phyloP scores from a whole-genome alignment of 2,329 filamentous ascomycete genomes.

The Byssothecium circinans region DNA sequence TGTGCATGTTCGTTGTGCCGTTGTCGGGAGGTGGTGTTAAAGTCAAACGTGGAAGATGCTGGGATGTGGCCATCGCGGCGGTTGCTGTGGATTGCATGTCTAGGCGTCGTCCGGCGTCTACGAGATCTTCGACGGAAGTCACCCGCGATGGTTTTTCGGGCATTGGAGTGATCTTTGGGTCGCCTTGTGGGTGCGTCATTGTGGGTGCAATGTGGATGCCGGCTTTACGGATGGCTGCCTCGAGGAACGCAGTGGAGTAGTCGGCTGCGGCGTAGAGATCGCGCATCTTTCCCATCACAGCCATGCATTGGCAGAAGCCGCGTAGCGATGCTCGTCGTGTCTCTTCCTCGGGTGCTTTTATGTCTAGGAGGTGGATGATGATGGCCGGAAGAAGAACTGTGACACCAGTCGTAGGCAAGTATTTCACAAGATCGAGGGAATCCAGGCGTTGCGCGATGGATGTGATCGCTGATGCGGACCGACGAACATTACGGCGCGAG shows the following conservation, averaged over 20 bases:
- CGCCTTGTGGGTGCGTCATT: slow-evolving; percentile 8
- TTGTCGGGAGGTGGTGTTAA: slow-evolving; percentile 48
- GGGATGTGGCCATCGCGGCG: slow-evolving; percentile 11
- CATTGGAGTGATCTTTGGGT: slow-evolving; percentile 18
- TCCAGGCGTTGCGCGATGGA: slow-evolving; percentile 78
- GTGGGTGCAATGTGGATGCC: slow-evolving; percentile 68
- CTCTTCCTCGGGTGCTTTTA: slow-evolving; percentile 77
- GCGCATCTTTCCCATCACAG: slow-evolving; percentile 81
- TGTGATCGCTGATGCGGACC: slow-evolving; percentile 83
- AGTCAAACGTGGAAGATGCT: slow-evolving; percentile 28
- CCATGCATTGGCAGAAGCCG: slow-evolving; percentile 90
- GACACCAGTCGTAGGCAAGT: slow-evolving; percentile 84
- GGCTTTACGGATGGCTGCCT: slow-evolving; percentile 85
- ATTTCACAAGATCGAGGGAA: slow-evolving; percentile 71
- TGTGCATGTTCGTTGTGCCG: slow-evolving; percentile 37
- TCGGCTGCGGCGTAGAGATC: slow-evolving; percentile 94
- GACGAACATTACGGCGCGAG: slow-evolving; percentile 78
- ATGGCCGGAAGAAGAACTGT: slow-evolving; percentile 89
- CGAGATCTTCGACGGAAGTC: slow-evolving; percentile 50
- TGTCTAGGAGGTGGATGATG: slow-evolving; percentile 90
- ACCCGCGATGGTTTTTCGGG: slow-evolving; percentile 32
- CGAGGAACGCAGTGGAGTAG: slow-evolving; percentile 92
- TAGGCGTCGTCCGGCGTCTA: slow-evolving; percentile 49
- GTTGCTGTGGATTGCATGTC: slow-evolving; percentile 30
- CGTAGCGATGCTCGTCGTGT: slow-evolving; percentile 72